phyloP scores from a whole-genome alignment of 1,284 basidiomycete species.

The Rhodotorula sp. region DNA sequence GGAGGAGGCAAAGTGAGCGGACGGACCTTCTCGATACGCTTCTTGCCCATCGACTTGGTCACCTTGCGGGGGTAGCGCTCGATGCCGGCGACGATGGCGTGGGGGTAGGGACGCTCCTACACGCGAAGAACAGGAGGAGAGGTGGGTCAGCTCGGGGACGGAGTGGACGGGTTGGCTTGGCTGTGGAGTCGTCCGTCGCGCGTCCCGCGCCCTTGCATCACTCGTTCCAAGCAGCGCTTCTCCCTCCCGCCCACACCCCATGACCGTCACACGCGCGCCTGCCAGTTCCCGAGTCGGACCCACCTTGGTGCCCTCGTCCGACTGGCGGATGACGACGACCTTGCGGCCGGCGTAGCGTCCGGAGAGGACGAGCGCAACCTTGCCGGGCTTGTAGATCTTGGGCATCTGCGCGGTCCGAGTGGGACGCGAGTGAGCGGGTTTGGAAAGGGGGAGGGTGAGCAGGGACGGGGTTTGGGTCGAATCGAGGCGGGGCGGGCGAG shows the following conservation, averaged over 20 bases:
- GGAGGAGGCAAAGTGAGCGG: background rate
- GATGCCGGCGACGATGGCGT: conserved; percentile 92
- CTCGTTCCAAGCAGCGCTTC: no score
- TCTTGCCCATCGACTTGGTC: conserved; percentile 92
- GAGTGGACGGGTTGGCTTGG: no score
- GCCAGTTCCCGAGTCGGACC: background rate
- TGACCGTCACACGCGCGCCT: background rate
- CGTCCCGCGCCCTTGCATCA: background rate
- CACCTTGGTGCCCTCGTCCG: conserved; percentile 84
- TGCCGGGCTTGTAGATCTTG: conserved; percentile 89
- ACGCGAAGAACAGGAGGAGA: background rate
- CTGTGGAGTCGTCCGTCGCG: background rate
- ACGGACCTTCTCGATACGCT: conserved; percentile 70
- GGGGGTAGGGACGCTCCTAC: conserved; percentile 63
- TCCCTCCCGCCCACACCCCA: background rate
- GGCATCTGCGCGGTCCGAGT: conserved; percentile 36
- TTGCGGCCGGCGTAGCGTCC: conserved; percentile 94
- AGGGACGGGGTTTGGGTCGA: background rate
- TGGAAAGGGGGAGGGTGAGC: no score
- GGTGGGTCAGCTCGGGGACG: background rate
- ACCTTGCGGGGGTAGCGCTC: conserved; percentile 96
- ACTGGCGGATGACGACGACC: conserved; percentile 84
- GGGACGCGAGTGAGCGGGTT: no score
- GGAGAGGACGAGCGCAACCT: conserved; percentile 94
- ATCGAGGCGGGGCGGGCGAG: background rate